Percentiles rank a stretch among this genome's conserved stretches.
Evolutionary conservation across 75 land plant genomes (phyloP).

Genomic region (Sequoia sempervirens): DNA sequence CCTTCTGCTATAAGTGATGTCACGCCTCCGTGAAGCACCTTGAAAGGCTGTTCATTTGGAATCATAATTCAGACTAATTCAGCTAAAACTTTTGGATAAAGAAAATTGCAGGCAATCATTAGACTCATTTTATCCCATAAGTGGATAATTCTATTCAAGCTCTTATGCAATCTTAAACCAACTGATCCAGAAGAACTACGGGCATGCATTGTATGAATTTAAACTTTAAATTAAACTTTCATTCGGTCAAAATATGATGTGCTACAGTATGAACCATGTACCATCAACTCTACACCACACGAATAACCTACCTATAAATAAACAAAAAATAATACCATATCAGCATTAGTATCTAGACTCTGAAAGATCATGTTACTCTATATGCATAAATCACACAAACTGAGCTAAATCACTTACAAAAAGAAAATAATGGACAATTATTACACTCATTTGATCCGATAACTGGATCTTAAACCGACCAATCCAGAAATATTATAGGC

Average conservation of each 20-base stretch:
- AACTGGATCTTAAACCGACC: not conserved
- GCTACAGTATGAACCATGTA: not conserved
- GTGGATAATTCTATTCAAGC: not conserved
- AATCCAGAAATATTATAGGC: not conserved
- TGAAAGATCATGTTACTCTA: not conserved
- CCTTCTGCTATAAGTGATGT: conserved; percentile 45
- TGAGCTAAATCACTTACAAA: not conserved
- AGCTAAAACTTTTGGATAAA: not conserved
- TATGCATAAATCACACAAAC: not conserved
- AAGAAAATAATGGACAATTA: not conserved
- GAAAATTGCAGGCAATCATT: not conserved
- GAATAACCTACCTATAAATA: not conserved
- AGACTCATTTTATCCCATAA: not conserved
- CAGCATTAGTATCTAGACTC: not conserved
- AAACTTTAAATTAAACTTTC: not conserved
- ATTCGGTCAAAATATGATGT: not conserved
- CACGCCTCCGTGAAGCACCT: conserved; percentile 52
- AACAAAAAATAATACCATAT: not conserved
- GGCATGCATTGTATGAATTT: not conserved
- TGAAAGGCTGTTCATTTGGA: conserved; percentile 31
- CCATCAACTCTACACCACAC: not conserved
- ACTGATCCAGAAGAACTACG: not conserved
- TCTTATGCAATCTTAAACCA: not conserved
- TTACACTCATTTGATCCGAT: not conserved
- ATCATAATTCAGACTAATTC: not conserved